phyloP scores from a whole-genome alignment of 1,284 basidiomycete species.

The Boletus austroedulis region DNA sequence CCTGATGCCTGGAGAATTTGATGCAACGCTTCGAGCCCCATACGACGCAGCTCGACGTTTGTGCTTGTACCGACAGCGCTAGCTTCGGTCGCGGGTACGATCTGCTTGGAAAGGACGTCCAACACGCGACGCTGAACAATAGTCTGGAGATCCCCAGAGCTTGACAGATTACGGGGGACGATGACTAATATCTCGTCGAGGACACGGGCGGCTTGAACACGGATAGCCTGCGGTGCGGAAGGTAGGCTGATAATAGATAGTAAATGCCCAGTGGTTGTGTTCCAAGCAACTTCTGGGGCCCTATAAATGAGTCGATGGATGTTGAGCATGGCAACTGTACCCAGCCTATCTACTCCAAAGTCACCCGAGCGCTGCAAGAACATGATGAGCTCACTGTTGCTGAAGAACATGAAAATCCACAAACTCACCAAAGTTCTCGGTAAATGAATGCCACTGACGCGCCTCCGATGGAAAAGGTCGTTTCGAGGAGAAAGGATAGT shows the following conservation, averaged over 20 bases:
- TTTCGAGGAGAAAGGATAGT: constrained; percentile 44
- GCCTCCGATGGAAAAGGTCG: constrained; percentile 55
- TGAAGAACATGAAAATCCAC: not conserved
- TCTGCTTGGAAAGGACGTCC: constrained; percentile 77
- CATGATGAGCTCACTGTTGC: not conserved
- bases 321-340: constrained; percentile 77
- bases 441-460: constrained; percentile 83
- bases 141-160: constrained; percentile 59
- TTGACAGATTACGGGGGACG: constrained; percentile 64
- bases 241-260: constrained; percentile 68
- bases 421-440: constrained; percentile 67
- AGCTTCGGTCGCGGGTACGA: constrained; percentile 52
- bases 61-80: constrained; percentile 46
- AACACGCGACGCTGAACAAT: constrained; percentile 81
- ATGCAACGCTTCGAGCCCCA: constrained; percentile 87
- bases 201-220: constrained; percentile 83
- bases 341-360: constrained; percentile 85
- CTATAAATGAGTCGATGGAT: constrained; percentile 81
- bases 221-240: constrained; percentile 72
- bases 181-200: constrained; percentile 79
- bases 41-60: constrained; percentile 74
- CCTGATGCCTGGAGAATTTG: constrained; percentile 88
- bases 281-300: constrained; percentile 83
- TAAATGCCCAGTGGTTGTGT: constrained; percentile 75
- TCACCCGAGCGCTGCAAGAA: constrained; percentile 63